Base-by-base conservation (phyloP, 306 rosid species). In the Cucumis sativus region DNA sequence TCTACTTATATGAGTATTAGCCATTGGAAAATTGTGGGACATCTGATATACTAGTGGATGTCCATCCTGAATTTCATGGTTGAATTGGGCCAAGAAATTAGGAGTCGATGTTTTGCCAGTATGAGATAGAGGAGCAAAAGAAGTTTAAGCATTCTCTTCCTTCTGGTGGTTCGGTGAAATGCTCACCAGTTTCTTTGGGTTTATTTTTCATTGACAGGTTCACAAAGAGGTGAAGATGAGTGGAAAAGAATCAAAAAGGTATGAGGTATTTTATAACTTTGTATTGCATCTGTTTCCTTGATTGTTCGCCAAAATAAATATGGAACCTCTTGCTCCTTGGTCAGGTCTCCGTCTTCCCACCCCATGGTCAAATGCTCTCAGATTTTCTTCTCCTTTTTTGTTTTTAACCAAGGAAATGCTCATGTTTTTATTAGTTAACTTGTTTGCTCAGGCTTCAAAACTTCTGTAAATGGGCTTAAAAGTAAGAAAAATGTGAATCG, bases 181-280 rank as follows among this genome's bases (percentile, higher is more conserved):
- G 28, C 8, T 51, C 14, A 72, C 28, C 20, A 30, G 5, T 52
- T 72, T 8, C 28, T 72, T 25, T 51, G 77, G 61, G 5, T 72
- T 72, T 52, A 13, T 72, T 72, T 51, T 16, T 51, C 15, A 16
- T 72, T 16, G 61, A 49, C 61, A 72, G 77, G 77, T 30, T 10
- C 59, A 47, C 43, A 71, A 49, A 17, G 58, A 72, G 77, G 77
- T 30, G 30, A 72, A 72, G 61, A 52, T 45, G 77, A 51, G 62
- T 21, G 11, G 77, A 16, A 25, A 28, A 33, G 77, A 72, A 28
- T 72, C 61, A 13, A 45, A 69, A 16, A 72, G 77, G 77, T 72
- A 28, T 8, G 77, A 52, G 25, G n/a, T 55, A 25, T 71, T 72
- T 72, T 71, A 49, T 43, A 25, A 6, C 21, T 49, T 20, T 70